Base-by-base conservation (phyloP, 768 basidiomycete genomes). In the Rhodotorula babjevae region DNA sequence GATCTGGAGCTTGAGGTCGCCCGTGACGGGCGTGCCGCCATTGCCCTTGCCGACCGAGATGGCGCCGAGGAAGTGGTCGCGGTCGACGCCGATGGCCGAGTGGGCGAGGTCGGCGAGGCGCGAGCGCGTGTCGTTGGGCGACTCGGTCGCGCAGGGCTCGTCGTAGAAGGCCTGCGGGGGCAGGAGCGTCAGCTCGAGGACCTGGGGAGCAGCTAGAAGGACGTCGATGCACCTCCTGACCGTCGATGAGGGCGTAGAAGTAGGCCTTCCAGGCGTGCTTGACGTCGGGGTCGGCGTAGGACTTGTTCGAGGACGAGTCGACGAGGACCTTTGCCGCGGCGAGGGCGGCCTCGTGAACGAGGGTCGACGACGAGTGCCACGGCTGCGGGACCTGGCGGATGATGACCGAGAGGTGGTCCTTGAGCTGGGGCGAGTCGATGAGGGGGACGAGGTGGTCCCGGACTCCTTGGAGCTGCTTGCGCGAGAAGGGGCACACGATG, bases 291-390 rank as follows among this genome's bases (percentile, higher is more conserved):
- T 68, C 63, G 12, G 23, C 8, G 69, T 61, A 73, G 10, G 53
- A 47, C n/a, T 53, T 58, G 29, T 40, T 46, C 0, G 29, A 19
- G 31, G 47, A 52, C 1, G 29, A 19, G 40, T 67, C 73, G 36
- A 62, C 62, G 46, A 68, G 66, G 10, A 58, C 53, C 23, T 64
- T 63, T 27, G 57, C 52, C 29, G 67, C 72, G 42, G 60, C 75
- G 49, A 76, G 69, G 0, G 69, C 72, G 8, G 75, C 75, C 47
- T 76, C 75, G 63, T 76, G 75, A 0, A 76, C 72, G 40, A 71
- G 66, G 0, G 75, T 76, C 23, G 66, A 68, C 0, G 60, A 62
- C 19, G 69, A 31, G 46, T 76, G 75, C 75, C 75, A 76, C n/a
- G 72, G 56, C 52, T 76, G 75, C 21, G 72, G 75, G 25, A 61